phyloP scores from a whole-genome alignment of 2,329 filamentous ascomycete species.

The Ophiobolus disseminans region DNA sequence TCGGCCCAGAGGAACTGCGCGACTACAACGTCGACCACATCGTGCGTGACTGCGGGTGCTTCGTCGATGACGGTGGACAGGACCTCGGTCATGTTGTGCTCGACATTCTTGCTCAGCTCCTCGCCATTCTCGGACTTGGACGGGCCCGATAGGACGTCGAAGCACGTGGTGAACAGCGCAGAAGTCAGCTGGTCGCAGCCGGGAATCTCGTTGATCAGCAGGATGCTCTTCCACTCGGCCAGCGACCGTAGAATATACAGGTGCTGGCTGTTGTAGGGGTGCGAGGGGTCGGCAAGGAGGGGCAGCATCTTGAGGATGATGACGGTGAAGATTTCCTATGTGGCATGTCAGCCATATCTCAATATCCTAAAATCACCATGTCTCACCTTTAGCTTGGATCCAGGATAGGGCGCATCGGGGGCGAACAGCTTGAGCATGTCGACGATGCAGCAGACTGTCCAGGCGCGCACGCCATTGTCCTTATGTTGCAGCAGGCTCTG shows the following conservation, averaged over 20 bases:
- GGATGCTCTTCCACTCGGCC: conserved; percentile 91
- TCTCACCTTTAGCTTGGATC: conserved; percentile 84
- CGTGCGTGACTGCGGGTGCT: conserved; percentile 74
- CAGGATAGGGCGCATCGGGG: conserved; percentile 92
- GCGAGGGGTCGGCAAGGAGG: conserved; percentile 81
- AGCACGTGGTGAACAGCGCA: conserved; percentile 82
- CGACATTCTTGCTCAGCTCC: conserved; percentile 88
- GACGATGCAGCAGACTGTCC: conserved; percentile 85
- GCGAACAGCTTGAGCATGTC: conserved; percentile 93
- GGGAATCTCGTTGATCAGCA: conserved; percentile 87
- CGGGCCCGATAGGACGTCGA: conserved; percentile 86
- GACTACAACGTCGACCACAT: conserved; percentile 90
- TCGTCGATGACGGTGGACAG: conserved; percentile 89
- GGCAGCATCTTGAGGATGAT: conserved; percentile 85
- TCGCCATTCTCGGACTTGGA: conserved; percentile 78
- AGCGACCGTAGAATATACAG: conserved; percentile 89
- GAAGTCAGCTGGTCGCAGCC: conserved; percentile 77
- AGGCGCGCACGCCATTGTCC: conserved; percentile 91
- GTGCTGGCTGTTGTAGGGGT: conserved; percentile 92
- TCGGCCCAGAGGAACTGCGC: conserved; percentile 93
- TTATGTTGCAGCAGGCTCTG: conserved; percentile 87
- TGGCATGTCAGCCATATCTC: conserved; percentile 13
- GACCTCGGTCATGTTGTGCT: conserved; percentile 88
- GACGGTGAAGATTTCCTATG: conserved; percentile 88
- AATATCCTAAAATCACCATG: not conserved